phyloP scores from a whole-genome alignment of 1,284 basidiomycete species.

The Ceratorhiza oryzae-sativae region DNA sequence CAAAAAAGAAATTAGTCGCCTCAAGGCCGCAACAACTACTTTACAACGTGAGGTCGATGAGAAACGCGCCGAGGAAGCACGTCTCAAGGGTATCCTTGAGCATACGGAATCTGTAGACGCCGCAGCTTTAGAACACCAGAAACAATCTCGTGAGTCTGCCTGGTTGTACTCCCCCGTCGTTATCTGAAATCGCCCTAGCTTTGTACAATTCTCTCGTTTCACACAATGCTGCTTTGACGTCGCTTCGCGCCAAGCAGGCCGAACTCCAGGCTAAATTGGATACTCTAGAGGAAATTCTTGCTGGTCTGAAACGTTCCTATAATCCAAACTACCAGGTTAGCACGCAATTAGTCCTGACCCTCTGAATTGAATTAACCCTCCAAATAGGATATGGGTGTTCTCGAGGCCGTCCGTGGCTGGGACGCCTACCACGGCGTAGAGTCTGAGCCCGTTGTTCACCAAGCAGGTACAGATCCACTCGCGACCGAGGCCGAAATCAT shows the following conservation, averaged over 20 bases:
- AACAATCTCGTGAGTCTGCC: conserved; percentile 75
- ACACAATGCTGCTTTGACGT: conserved; percentile 78
- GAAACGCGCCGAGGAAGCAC: conserved; percentile 72
- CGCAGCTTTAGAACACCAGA: conserved; percentile 78
- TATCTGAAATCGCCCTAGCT: conserved; percentile 56
- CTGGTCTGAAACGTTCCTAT: conserved; percentile 82
- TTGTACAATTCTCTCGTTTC: conserved; percentile 78
- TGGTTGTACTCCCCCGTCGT: background rate
- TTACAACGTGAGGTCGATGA: conserved; percentile 65
- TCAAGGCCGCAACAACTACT: conserved; percentile 67
- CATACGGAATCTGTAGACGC: conserved; percentile 76
- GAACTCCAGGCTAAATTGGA: conserved; percentile 77
- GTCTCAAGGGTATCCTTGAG: conserved; percentile 69
- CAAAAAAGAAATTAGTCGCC: conserved; percentile 81
- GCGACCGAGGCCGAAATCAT: conserved; percentile 51
- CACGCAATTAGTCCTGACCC: background rate
- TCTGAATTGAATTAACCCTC: background rate
- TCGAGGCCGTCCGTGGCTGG: conserved; percentile 95
- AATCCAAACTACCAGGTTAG: conserved; percentile 91
- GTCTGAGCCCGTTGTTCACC: conserved; percentile 14
- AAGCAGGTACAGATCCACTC: conserved; percentile 39
- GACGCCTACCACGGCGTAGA: conserved; percentile 74
- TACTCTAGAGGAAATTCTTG: conserved; percentile 83
- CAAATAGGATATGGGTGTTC: conserved; percentile 87
- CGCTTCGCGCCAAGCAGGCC: conserved; percentile 74